A percentile compares a stretch with the other conserved stretches of the same genome.
Evolutionary conservation across 2,329 filamentous ascomycete species (phyloP).

Genomic region (Sporothrix phasma): DNA sequence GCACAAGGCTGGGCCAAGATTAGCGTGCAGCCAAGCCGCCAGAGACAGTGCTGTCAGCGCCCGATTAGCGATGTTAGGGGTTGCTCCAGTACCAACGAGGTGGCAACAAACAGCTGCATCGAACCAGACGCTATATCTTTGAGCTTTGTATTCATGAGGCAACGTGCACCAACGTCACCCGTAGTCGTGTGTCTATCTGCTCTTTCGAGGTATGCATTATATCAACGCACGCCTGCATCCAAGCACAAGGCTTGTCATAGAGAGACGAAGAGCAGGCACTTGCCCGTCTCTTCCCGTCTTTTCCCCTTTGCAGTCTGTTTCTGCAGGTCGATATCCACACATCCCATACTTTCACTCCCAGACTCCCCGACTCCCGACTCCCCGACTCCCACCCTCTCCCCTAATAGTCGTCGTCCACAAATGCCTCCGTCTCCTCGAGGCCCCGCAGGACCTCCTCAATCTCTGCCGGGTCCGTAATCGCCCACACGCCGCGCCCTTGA

Average conservation of each 20-base stretch:
- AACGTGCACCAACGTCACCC: not conserved
- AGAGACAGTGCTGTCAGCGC: not conserved
- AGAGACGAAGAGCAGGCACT: not conserved
- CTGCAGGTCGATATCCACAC: not conserved
- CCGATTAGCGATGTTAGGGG: not conserved
- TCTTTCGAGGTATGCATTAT: not conserved
- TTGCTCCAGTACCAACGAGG: not conserved
- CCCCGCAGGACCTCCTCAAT: conserved; percentile 58
- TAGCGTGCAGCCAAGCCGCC: not conserved
- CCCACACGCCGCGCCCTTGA: conserved; percentile 89
- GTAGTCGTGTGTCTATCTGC: conserved; percentile 5
- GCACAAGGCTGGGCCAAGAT: not conserved
- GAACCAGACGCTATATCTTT: not conserved
- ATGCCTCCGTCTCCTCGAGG: conserved; percentile 52
- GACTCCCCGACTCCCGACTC: not conserved
- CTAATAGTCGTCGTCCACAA: conserved; percentile 24
- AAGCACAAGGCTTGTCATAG: not conserved
- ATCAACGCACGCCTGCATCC: not conserved
- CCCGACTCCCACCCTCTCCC: not conserved
- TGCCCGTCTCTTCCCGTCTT: not conserved
- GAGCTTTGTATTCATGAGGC: not conserved
- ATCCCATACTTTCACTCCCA: not conserved
- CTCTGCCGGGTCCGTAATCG: conserved; percentile 69
- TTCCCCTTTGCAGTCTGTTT: not conserved
- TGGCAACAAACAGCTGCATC: no score